phyloP scores from a whole-genome alignment of 306 rosid species.

The Prunus armeniaca region DNA sequence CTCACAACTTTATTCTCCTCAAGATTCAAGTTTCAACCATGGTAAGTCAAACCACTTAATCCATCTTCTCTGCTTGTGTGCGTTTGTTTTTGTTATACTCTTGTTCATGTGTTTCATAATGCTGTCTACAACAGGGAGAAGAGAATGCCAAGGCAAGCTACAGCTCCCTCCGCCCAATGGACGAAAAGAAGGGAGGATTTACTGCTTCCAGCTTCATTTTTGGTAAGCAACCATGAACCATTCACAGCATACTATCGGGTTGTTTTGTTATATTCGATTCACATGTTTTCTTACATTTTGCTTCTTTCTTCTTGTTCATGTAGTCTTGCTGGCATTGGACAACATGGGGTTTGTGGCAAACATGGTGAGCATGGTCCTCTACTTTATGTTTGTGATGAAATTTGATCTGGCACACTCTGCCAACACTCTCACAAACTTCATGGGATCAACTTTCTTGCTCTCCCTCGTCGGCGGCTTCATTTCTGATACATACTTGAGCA shows the following conservation, averaged over 20 bases:
- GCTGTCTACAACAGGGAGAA: constrained; percentile 19
- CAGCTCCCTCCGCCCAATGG: constrained; percentile 26
- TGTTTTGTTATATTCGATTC: constrained; percentile 11
- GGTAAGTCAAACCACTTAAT: constrained; percentile 2
- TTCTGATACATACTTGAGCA: constrained; percentile 70
- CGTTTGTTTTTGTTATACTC: background rate
- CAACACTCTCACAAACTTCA: constrained; percentile 75
- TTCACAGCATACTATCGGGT: background rate
- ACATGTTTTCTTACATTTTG: background rate
- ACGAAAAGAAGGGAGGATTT: constrained; percentile 63
- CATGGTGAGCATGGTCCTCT: constrained; percentile 70
- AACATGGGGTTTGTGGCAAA: constrained; percentile 84
- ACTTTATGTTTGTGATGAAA: constrained; percentile 59
- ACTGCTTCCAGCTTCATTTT: constrained; percentile 65
- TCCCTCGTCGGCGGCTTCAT: constrained; percentile 76
- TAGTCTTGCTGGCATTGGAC: constrained; percentile 69
- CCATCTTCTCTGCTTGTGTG: constrained; percentile 21
- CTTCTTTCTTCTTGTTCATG: background rate
- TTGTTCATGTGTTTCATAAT: background rate
- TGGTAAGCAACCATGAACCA: constrained; percentile 37
- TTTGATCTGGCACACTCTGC: constrained; percentile 59
- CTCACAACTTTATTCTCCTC: background rate
- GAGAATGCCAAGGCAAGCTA: constrained; percentile 35
- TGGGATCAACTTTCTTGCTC: constrained; percentile 77
- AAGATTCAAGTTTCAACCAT: constrained; percentile 1